Evolutionary conservation across 768 basidiomycete species (phyloP), one percentile per base, ranked within the genome.

Genomic region (Pleurotus salmoneostramineus): DNA sequence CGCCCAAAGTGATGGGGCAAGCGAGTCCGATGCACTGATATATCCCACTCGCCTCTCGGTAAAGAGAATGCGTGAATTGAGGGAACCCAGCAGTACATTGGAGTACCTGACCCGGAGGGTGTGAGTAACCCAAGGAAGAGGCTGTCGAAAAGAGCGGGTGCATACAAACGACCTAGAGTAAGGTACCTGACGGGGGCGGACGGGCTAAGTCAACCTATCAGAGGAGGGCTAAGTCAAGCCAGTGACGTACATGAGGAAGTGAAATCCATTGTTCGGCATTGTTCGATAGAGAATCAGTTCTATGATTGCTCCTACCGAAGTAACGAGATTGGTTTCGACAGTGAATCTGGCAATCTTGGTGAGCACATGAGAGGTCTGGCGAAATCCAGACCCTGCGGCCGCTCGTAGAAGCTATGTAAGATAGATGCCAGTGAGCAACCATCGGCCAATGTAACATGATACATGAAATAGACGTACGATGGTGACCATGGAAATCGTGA

Each of bases 301-400:
- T 10, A 61, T 15, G 2, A 60, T 11, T 8, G 60, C 64, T 0
- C 17, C 57, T 15, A 59, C 37, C 35, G 51, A 60, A 3, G 64
- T 65, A 5, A 63, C 32, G 2, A 43, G 50, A 1, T 60, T 62
- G 6, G 64, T 65, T 56, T 65, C 64, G 0, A 63, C 51, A 34
- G 45, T 57, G 49, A 60, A 65, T 1, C 56, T 59, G 17, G 63
- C 61, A 11, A 65, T 17, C 48, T 50, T 33, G 60, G 64, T n/a
- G 68, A 76, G 5, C 71, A 77, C 50, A 62, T 56, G 68, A 61
- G 40, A 47, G 1, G 65, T 63, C 0, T 50, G 52, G 5, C 48
- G 45, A n/a, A 54, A 60, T 1, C 17, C 31, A n/a, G 47, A n/a
- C 50, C 61, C 3, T 35, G 64, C 59, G 8, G 27, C 34, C 49